These are phyloP conservation scores for Pichia sp. DNA, from an alignment of 1,139 yeast genomes.

Conservation along the genomic window DNA sequence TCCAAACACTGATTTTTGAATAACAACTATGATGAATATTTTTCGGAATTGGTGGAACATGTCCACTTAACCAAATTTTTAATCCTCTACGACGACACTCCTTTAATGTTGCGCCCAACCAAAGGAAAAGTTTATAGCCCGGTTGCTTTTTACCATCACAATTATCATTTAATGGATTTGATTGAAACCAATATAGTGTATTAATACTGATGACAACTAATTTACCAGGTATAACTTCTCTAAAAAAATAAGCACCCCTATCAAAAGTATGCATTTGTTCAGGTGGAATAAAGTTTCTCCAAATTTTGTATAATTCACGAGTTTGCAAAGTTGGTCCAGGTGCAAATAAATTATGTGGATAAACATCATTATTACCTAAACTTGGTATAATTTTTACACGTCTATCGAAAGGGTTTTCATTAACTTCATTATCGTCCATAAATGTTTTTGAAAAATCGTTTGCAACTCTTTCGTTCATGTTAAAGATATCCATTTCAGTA, in stretches of 20 bases:
- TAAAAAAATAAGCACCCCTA: slow-evolving; percentile 67
- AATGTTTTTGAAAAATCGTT: slow-evolving; percentile 46
- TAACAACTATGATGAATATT: slow-evolving; percentile 68
- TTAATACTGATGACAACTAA: slow-evolving; percentile 74
- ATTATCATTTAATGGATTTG: slow-evolving; percentile 76
- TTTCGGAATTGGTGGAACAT: slow-evolving; percentile 80
- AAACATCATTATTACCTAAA: slow-evolving; percentile 82
- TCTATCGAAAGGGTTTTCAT: slow-evolving; percentile 35
- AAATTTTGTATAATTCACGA: slow-evolving; percentile 63
- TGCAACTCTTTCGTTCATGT: slow-evolving; percentile 60
- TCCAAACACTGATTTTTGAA: slow-evolving; percentile 69
- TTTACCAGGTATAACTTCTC: slow-evolving; percentile 70
- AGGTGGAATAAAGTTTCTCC: slow-evolving; percentile 72
- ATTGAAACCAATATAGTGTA: slow-evolving; percentile 66
- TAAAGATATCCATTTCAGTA: slow-evolving; percentile 62
- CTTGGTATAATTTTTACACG: slow-evolving; percentile 55
- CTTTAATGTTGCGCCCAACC: slow-evolving; percentile 70
- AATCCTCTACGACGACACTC: slow-evolving; percentile 69
- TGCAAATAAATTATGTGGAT: slow-evolving; percentile 78
- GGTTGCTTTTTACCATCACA: slow-evolving; percentile 71
- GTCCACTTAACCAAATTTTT: slow-evolving; percentile 85
- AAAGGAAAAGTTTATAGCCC: slow-evolving; percentile 66
- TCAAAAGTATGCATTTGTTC: slow-evolving; percentile 70
- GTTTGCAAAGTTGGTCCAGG: slow-evolving; percentile 85
- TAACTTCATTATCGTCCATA: slow-evolving; percentile 38